These are phyloP conservation scores for Lycium ferocissimum DNA, from an alignment of 257 asterid species.

Conservation along the genomic window DNA sequence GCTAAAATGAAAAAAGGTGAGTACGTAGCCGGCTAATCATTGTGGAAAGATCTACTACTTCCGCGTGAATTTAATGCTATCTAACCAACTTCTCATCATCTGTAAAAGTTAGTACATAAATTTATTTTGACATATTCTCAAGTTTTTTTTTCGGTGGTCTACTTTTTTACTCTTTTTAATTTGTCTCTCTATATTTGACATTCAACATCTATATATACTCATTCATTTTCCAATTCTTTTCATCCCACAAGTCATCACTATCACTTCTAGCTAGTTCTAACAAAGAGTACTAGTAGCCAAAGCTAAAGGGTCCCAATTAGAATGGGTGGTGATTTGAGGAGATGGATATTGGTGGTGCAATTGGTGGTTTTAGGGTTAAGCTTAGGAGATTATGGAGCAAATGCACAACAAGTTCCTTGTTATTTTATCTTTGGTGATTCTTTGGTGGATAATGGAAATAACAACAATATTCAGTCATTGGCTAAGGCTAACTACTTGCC, in stretches of 20 bases:
- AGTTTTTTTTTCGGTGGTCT: not conserved
- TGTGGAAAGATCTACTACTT: not conserved
- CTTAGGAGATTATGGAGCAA: conserved; percentile 6
- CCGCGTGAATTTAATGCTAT: conserved; percentile 37
- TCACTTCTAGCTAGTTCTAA: not conserved
- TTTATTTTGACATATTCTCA: not conserved
- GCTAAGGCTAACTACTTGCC: conserved; percentile 46
- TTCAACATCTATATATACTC: conserved; percentile 26
- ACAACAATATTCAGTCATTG: conserved; percentile 36
- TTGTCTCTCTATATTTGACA: conserved; percentile 16
- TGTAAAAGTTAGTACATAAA: conserved; percentile 18
- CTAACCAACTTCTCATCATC: conserved; percentile 26
- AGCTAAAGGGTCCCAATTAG: not conserved
- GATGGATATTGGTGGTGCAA: conserved; percentile 25
- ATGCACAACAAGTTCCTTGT: conserved; percentile 41
- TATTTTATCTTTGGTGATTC: conserved; percentile 51
- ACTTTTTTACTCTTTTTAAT: not conserved
- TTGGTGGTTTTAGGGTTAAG: conserved; percentile 24
- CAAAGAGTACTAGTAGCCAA: not conserved
- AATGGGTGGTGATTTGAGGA: conserved; percentile 9
- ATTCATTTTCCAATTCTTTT: not conserved
- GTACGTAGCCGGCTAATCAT: not conserved
- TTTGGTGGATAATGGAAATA: conserved; percentile 45
- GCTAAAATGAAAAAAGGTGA: not conserved
- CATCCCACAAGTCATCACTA: not conserved